Evolutionary conservation across 169 alveolate genomes (phyloP).

Genomic region (Hepatocystis sp.): DNA sequence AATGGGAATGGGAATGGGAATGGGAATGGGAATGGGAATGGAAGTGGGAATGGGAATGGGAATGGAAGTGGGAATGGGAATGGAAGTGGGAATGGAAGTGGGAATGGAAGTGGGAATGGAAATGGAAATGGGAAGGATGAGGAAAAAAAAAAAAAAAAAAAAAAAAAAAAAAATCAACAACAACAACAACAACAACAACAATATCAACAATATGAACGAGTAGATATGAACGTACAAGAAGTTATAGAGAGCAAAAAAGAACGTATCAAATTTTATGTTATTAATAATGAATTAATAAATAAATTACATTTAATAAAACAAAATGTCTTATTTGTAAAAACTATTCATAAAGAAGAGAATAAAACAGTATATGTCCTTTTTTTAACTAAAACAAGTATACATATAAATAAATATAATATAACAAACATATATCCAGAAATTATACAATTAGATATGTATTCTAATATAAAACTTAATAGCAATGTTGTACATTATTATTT

Average conservation of each 20-base stretch:
- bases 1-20: too few relatives aligned
- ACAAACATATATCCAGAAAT: neutral
- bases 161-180: too few relatives aligned
- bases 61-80: too few relatives aligned
- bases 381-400: neutral
- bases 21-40: too few relatives aligned
- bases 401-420: constrained; percentile 17
- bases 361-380: constrained; percentile 1
- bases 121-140: too few relatives aligned
- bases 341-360: neutral
- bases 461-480: neutral
- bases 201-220: neutral
- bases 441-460: neutral
- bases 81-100: too few relatives aligned
- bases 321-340: constrained; percentile 15
- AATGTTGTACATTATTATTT: constrained; percentile 9
- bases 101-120: too few relatives aligned
- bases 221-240: neutral
- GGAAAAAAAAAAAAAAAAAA: too few relatives aligned
- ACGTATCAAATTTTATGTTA: neutral
- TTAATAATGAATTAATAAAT: neutral
- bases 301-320: neutral
- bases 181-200: too few relatives aligned
- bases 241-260: neutral
- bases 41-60: too few relatives aligned